Base-by-base conservation (phyloP, 2,329 filamentous ascomycete genomes). In the Talaromyces rugulosus region DNA sequence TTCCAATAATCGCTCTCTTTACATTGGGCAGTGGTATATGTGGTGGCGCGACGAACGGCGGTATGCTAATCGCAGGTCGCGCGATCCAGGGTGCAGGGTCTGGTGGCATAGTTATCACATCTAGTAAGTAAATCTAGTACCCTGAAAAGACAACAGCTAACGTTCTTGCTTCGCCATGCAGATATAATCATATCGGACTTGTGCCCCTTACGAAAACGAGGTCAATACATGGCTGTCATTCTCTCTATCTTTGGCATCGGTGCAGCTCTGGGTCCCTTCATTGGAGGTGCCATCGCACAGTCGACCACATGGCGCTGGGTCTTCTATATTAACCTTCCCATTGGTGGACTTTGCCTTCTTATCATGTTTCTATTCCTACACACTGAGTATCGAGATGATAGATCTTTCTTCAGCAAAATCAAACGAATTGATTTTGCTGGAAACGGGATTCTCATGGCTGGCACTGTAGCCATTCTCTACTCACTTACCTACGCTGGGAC, bases 101-200 rank as follows among this genome's bases (percentile, higher is more conserved):
- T 55, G 53, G 53, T 36, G 53, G 53, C 12, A 55, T 55, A 23
- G 53, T 55, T 34, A 31, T 55, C 34, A 55, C 53, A 27, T 31
- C 36, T 9, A 55, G 53, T 55, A 33, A 28, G 30, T 55, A 18
- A 33, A 2, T 6, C 7, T 18, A 55, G 14, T 18, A 11, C 53
- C 31, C 31, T 55, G n/a, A 36, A 31, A 55, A 31, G 34, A 36
- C 4, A 8, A 16, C 33, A 34, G 18, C 31, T 55, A 34, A 55
- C 53, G 36, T 12, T 3, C 14, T 33, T 36, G 5, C 18, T 34
- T 16, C 18, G 30, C 31, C 5, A 36, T 11, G 8, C n/a, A 55
- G 77, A 81, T 42, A 75, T 82, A 30, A 71, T 82, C 1, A 72
- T 81, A 3, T 77, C 76, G 12, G 80, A 82, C 62, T 70, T 82